These are phyloP conservation scores for Westerdykella aurantiaca DNA, from an alignment of 2,329 filamentous ascomycete genomes.

Conservation along the genomic window DNA sequence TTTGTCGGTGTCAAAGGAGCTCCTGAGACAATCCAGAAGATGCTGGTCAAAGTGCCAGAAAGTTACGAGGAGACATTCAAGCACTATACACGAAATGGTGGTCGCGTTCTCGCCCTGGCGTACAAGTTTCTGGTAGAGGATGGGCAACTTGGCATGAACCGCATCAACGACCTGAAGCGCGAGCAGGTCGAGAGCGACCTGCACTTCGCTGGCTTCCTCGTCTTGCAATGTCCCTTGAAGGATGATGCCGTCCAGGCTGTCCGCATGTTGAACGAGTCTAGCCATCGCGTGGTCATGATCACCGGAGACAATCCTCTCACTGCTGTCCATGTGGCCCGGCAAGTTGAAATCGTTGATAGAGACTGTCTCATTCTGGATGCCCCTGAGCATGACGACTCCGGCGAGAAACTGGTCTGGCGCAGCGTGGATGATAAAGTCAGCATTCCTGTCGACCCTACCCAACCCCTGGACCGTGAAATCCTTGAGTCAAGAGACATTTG, in stretches of 20 bases:
- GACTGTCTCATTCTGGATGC: slow-evolving; percentile 93
- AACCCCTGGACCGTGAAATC: slow-evolving; percentile 75
- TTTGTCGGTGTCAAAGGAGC: slow-evolving; percentile 96
- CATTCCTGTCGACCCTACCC: slow-evolving; percentile 77
- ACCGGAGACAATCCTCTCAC: slow-evolving; percentile 97
- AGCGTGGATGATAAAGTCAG: slow-evolving; percentile 86
- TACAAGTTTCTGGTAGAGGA: slow-evolving; percentile 87
- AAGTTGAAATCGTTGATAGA: slow-evolving; percentile 96
- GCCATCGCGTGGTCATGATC: slow-evolving; percentile 98
- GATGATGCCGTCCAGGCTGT: slow-evolving; percentile 92
- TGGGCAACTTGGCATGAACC: slow-evolving; percentile 71
- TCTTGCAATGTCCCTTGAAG: slow-evolving; percentile 92
- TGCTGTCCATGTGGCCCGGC: slow-evolving; percentile 86
- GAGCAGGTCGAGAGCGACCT: slow-evolving; percentile 83
- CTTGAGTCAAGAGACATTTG: slow-evolving; percentile 85
- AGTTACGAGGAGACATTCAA: slow-evolving; percentile 98
- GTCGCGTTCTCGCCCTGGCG: slow-evolving; percentile 84
- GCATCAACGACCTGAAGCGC: slow-evolving; percentile 89
- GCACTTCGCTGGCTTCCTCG: slow-evolving; percentile 88
- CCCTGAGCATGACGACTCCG: slow-evolving; percentile 79
- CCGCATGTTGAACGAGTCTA: slow-evolving; percentile 97
- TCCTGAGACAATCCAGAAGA: slow-evolving; percentile 92
- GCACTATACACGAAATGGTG: slow-evolving; percentile 93
- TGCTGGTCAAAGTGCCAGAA: slow-evolving; percentile 74
- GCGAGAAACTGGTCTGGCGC: slow-evolving; percentile 82